A percentile compares a stretch with the other conserved stretches of the same genome.
Evolutionary conservation across 1,284 basidiomycete species (phyloP).

Genomic region (Inonotus hispidus): DNA sequence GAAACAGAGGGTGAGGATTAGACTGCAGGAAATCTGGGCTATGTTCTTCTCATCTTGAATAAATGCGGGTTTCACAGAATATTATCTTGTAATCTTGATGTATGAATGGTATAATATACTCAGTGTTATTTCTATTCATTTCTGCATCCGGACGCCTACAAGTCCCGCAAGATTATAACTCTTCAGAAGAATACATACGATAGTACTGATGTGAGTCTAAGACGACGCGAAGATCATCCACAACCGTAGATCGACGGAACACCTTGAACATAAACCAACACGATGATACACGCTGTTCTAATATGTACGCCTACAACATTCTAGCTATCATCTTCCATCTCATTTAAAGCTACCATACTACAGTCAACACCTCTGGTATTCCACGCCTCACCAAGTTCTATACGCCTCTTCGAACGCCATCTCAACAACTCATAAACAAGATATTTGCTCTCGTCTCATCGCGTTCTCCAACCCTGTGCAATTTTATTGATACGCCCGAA

Average conservation of each 20-base stretch:
- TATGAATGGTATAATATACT: too few species aligned
- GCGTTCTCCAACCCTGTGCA: slow-evolving; percentile 77
- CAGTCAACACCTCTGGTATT: slow-evolving; percentile 86
- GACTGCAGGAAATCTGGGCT: not conserved
- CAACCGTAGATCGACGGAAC: not conserved
- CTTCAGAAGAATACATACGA: too few species aligned
- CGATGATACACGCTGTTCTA: slow-evolving; percentile 85
- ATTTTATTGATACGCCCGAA: slow-evolving; percentile 90
- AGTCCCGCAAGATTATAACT: too few species aligned
- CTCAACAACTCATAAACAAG: slow-evolving; percentile 71
- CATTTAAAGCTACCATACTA: slow-evolving; percentile 13
- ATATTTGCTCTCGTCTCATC: slow-evolving; percentile 82
- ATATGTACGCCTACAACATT: slow-evolving; percentile 45
- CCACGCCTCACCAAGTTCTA: slow-evolving; percentile 97
- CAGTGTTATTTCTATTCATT: too few species aligned
- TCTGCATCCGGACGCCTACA: too few species aligned
- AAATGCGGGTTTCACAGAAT: too few species aligned
- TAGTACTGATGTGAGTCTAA: too few species aligned
- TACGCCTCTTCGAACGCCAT: slow-evolving; percentile 73
- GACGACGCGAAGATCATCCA: too few species aligned
- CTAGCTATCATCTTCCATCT: not conserved
- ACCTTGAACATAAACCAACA: not conserved
- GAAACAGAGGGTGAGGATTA: not conserved
- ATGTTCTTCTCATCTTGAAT: too few species aligned
- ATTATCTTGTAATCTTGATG: too few species aligned